phyloP scores from a whole-genome alignment of 805 yeast species.

The Pichia thaimueangensis region DNA sequence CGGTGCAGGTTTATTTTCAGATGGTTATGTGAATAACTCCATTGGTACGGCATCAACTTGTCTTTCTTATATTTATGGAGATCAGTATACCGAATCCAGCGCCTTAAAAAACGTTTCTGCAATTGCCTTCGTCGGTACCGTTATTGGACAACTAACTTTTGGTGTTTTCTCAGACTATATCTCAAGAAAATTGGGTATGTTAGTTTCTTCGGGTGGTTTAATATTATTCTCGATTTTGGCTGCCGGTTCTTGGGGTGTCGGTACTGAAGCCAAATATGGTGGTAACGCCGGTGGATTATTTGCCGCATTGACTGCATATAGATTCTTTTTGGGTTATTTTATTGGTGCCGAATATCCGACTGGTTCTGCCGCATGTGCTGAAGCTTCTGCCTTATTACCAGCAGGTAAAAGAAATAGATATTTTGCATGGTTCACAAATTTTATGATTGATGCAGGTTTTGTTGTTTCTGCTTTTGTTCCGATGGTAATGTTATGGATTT shows the following conservation, averaged over 20 bases:
- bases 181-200: conserved; percentile 80
- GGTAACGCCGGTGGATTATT: conserved; percentile 70
- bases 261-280: conserved; percentile 27
- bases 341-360: conserved; percentile 96
- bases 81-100: conserved; percentile 49
- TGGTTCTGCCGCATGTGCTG: conserved; percentile 90
- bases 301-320: conserved; percentile 73
- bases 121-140: conserved; percentile 89
- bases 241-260: conserved; percentile 84
- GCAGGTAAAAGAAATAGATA: conserved; percentile 84
- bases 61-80: conserved; percentile 59
- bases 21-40: conserved; percentile 87
- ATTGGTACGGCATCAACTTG: conserved; percentile 73
- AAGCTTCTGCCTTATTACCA: conserved; percentile 72
- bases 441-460: conserved; percentile 82
- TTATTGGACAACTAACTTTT: conserved; percentile 75
- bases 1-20: conserved; percentile 91
- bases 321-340: conserved; percentile 85
- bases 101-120: conserved; percentile 80
- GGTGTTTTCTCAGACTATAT: conserved; percentile 76
- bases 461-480: conserved; percentile 83
- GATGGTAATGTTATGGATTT: conserved; percentile 79
- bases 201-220: conserved; percentile 66
- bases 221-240: conserved; percentile 72
- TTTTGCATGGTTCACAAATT: conserved; percentile 83